Evolutionary conservation across 805 yeast genomes (phyloP).

Genomic region (Yueomyces sinensis): DNA sequence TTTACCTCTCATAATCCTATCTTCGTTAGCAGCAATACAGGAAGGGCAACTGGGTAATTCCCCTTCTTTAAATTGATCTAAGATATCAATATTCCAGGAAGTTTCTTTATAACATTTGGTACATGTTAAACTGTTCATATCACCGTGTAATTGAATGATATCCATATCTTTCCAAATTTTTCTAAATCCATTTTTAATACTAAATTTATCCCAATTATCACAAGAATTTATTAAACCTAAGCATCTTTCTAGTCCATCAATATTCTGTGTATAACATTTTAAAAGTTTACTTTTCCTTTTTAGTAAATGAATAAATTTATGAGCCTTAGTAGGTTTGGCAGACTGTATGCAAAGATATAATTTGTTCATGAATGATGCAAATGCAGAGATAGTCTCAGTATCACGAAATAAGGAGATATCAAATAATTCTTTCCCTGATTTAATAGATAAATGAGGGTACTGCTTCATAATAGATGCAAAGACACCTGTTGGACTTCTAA

Average conservation of each 20-base stretch:
- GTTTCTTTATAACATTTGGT: constrained; percentile 48
- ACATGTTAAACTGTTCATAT: constrained; percentile 63
- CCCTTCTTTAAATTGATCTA: constrained; percentile 40
- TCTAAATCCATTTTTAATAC: constrained; percentile 13
- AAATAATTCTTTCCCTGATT: constrained; percentile 82
- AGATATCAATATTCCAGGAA: constrained; percentile 47
- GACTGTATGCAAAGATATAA: constrained; percentile 46
- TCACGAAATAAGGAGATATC: constrained; percentile 73
- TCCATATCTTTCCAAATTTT: constrained; percentile 48
- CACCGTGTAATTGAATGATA: constrained; percentile 87
- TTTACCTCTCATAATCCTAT: constrained; percentile 56
- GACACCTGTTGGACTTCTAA: constrained; percentile 72
- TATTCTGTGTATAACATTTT: constrained; percentile 89
- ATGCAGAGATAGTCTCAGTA: constrained; percentile 50
- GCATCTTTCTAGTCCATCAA: constrained; percentile 71
- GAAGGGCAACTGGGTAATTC: constrained; percentile 63
- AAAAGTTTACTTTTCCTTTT: constrained; percentile 53
- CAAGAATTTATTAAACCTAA: constrained; percentile 51
- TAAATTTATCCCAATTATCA: constrained; percentile 8
- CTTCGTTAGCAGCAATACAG: constrained; percentile 45
- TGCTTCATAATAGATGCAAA: constrained; percentile 58
- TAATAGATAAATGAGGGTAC: constrained; percentile 39
- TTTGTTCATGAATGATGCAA: constrained; percentile 81
- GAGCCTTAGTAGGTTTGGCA: constrained; percentile 79
- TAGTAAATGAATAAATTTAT: constrained; percentile 49